Conservation (phyloP, 2,329 filamentous ascomycete genomes). For the Ophiocordyceps unilateralis region DNA sequence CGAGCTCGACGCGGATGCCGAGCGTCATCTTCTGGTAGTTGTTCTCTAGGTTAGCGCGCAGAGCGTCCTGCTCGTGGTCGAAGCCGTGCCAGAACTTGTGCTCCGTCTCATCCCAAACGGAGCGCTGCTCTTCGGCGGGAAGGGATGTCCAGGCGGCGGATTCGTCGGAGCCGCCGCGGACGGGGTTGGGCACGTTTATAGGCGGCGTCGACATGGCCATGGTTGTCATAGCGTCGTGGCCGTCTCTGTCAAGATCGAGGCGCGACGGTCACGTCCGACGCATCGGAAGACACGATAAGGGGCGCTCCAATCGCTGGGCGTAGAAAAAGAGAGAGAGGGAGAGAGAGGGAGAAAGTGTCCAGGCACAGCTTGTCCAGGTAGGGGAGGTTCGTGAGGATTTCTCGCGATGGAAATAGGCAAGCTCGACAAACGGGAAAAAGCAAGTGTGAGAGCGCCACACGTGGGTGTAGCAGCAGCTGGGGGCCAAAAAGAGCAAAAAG, state of each 20-base stretch:
- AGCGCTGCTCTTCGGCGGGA: slow-evolving; percentile 13
- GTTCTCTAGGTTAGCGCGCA: slow-evolving; percentile 9
- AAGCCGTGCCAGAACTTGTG: slow-evolving; percentile 17
- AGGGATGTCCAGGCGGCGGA: slow-evolving; percentile 12
- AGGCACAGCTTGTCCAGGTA: neutral
- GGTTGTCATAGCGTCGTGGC: neutral
- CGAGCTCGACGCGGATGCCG: slow-evolving; percentile 12
- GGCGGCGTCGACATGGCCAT: neutral
- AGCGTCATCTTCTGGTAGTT: slow-evolving; percentile 9
- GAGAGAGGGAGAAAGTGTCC: neutral
- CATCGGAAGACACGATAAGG: no score
- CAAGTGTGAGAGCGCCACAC: no score
- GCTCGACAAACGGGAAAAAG: no score
- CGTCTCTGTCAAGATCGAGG: no score
- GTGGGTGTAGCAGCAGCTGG: no score
- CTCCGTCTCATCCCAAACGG: slow-evolving; percentile 19
- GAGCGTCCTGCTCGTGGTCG: slow-evolving; percentile 8
- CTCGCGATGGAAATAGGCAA: neutral
- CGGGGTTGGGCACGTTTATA: neutral
- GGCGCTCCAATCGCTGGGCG: no score
- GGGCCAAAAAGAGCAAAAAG: neutral
- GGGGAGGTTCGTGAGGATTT: neutral
- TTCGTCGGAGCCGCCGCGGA: slow-evolving; percentile 3
- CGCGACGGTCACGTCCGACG: no score
- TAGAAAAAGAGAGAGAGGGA: neutral